Evolutionary conservation across 2,329 filamentous ascomycete species (phyloP).

Genomic region (Aspergillus pseudoglaucus): DNA sequence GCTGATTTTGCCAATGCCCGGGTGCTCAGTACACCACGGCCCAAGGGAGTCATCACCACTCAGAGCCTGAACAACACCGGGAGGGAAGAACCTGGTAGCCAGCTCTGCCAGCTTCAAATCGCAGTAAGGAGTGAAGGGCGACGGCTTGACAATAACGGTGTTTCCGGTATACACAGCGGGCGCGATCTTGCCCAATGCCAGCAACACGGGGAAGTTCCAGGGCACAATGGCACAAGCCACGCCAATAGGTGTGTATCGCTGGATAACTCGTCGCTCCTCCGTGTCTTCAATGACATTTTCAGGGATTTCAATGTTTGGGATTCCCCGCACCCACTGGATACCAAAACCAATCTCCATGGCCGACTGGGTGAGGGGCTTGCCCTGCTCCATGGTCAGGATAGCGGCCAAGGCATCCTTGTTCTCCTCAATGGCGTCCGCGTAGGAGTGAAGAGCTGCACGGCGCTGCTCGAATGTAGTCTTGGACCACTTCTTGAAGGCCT

Average conservation of each 20-base stretch:
- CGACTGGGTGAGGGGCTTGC: slow-evolving; percentile 31
- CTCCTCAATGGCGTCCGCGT: slow-evolving; percentile 29
- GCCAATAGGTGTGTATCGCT: slow-evolving; percentile 34
- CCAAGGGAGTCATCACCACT: slow-evolving; percentile 52
- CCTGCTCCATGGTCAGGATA: slow-evolving; percentile 38
- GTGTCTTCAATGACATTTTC: slow-evolving; percentile 46
- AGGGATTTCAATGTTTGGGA: slow-evolving; percentile 31
- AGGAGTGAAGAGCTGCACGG: slow-evolving; percentile 24
- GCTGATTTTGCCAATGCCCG: slow-evolving; percentile 50
- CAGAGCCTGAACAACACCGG: slow-evolving; percentile 52
- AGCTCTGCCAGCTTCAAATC: slow-evolving; percentile 50
- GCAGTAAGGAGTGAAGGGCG: slow-evolving; percentile 48
- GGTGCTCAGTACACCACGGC: slow-evolving; percentile 49
- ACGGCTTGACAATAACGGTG: slow-evolving; percentile 51
- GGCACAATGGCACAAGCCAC: slow-evolving; percentile 51
- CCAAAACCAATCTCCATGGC: slow-evolving; percentile 20
- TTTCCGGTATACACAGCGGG: slow-evolving; percentile 48
- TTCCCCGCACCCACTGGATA: slow-evolving; percentile 14
- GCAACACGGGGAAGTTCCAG: slow-evolving; percentile 49
- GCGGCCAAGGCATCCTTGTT: slow-evolving; percentile 31
- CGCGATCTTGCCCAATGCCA: slow-evolving; percentile 46
- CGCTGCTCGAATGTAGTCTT: slow-evolving; percentile 29
- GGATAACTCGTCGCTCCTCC: slow-evolving; percentile 28
- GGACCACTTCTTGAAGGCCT: slow-evolving; percentile 45
- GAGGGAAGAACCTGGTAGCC: slow-evolving; percentile 44